phyloP scores from a whole-genome alignment of 352 stramenopile genomes.

The Phytophthora rubi region DNA sequence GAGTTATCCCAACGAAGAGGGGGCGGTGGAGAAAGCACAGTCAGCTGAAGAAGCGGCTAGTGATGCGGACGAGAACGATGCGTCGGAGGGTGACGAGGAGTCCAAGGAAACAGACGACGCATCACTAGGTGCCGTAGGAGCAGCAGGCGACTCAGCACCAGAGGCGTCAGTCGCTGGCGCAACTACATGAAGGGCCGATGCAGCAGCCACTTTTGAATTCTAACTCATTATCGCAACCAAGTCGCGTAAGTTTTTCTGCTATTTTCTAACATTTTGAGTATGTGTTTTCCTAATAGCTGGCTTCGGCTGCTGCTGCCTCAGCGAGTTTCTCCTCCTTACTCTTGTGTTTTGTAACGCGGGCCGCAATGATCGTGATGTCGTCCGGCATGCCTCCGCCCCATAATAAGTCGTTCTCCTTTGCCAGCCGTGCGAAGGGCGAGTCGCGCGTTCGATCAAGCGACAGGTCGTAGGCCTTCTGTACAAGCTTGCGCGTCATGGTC shows the following conservation, averaged over 20 bases:
- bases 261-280: slow-evolving; percentile 27
- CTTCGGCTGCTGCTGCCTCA: slow-evolving; percentile 23
- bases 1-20: slow-evolving; percentile 28
- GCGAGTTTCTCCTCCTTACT: slow-evolving; percentile 35
- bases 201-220: slow-evolving; percentile 14
- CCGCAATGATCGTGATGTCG: slow-evolving; percentile 86
- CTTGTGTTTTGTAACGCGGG: slow-evolving; percentile 62
- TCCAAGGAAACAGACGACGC: slow-evolving; percentile 32
- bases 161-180: slow-evolving; percentile 7
- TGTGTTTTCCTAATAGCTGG: slow-evolving; percentile 22
- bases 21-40: slow-evolving; percentile 24
- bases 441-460: slow-evolving; percentile 92
- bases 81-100: slow-evolving; percentile 16
- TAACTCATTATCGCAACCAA: slow-evolving; percentile 29
- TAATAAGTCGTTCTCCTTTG: slow-evolving; percentile 98
- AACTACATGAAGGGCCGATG: slow-evolving; percentile 18
- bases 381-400: slow-evolving; percentile 95
- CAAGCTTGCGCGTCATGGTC: slow-evolving; percentile 81
- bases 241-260: slow-evolving; percentile 12
- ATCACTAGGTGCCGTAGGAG: slow-evolving; percentile 40
- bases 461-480: slow-evolving; percentile 90
- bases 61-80: slow-evolving; percentile 29
- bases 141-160: slow-evolving; percentile 6
- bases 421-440: slow-evolving; percentile 96
- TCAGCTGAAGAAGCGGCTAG: slow-evolving; percentile 31